phyloP scores from a whole-genome alignment of 2,329 filamentous ascomycete genomes.

The Hypomyces rosellus region DNA sequence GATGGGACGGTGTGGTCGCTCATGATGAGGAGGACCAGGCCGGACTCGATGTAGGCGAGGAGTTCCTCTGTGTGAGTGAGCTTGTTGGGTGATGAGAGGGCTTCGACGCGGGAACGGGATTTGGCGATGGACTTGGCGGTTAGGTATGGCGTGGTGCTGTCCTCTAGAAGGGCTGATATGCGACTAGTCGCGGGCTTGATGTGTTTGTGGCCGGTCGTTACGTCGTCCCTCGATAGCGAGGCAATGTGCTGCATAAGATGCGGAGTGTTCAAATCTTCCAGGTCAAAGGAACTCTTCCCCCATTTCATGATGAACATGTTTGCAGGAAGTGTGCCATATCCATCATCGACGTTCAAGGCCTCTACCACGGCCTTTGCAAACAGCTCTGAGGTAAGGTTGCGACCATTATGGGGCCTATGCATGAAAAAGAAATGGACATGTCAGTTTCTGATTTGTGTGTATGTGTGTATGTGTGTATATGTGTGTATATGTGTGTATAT shows the following conservation, averaged over 20 bases:
- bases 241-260: conserved; percentile 14
- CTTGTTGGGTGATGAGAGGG: conserved; percentile 8
- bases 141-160: conserved; percentile 10
- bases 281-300: conserved; percentile 7
- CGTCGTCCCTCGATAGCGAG: conserved; percentile 12
- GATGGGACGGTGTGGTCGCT: conserved; percentile 9
- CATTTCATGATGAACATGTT: conserved; percentile 7
- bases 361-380: conserved; percentile 15
- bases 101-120: conserved; percentile 11
- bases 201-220: conserved; percentile 3
- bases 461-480: background rate
- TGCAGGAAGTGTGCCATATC: conserved; percentile 4
- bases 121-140: conserved; percentile 10
- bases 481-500: background rate
- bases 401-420: conserved; percentile 14
- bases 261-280: conserved; percentile 12
- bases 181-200: conserved; percentile 1
- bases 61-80: conserved; percentile 2
- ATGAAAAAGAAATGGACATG: no score
- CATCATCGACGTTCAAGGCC: conserved; percentile 14
- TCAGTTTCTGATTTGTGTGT: background rate
- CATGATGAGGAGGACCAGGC: conserved; percentile 13
- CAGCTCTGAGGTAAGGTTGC: conserved; percentile 13
- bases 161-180: conserved; percentile 8
- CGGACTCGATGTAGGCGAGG: conserved; percentile 8